phyloP scores from a whole-genome alignment of 345 rosid species.

The Barbarea vulgaris region DNA sequence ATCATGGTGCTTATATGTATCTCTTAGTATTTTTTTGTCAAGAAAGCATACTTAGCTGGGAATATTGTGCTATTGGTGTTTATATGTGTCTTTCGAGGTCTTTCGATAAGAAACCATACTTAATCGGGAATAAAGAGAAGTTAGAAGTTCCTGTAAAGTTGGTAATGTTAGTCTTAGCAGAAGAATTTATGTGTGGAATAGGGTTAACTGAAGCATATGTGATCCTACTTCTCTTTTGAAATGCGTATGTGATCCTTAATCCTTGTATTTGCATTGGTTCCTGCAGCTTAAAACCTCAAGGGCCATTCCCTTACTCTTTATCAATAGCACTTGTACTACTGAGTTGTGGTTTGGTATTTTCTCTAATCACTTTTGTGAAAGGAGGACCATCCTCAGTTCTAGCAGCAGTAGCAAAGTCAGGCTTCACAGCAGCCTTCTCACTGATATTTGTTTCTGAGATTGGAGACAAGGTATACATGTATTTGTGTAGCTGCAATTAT shows the following conservation, averaged over 20 bases:
- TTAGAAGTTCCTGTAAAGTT: neutral
- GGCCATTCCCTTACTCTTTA: constrained; percentile 70
- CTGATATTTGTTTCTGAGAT: constrained; percentile 96
- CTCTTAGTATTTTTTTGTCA: neutral
- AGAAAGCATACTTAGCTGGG: neutral
- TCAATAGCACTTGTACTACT: constrained; percentile 71
- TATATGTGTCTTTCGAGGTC: constrained; percentile 1
- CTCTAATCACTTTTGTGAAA: constrained; percentile 70
- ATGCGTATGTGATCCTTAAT: constrained; percentile 5
- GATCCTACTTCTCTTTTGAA: neutral
- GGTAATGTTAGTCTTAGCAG: neutral
- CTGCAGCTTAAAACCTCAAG: constrained; percentile 68
- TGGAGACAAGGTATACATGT: constrained; percentile 83
- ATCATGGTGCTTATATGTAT: neutral
- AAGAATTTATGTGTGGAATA: neutral
- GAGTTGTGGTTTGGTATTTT: constrained; percentile 72
- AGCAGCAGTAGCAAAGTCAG: constrained; percentile 90
- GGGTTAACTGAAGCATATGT: neutral
- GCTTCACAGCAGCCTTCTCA: constrained; percentile 95
- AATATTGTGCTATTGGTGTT: neutral
- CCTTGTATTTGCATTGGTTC: constrained; percentile 30
- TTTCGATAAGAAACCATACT: neutral
- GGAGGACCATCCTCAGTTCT: constrained; percentile 75
- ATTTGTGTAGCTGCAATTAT: neutral
- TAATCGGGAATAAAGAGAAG: neutral